Percentiles rank a stretch among this genome's conserved stretches.
Evolutionary conservation across 768 basidiomycete genomes (phyloP).

Genomic region (Pleurotus cornucopiae): DNA sequence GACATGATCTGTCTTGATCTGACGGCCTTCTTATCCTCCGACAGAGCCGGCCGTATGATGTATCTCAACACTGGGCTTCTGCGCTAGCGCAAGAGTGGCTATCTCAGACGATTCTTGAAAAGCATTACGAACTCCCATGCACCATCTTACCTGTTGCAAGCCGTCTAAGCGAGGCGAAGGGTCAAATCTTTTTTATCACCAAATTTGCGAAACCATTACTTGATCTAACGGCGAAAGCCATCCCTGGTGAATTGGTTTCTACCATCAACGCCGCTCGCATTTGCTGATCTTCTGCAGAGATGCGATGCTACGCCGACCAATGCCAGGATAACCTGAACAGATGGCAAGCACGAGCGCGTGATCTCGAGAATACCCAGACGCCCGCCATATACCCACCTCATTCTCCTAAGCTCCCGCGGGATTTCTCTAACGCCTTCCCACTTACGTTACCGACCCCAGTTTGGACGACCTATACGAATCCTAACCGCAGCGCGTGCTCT

Average conservation of each 20-base stretch:
- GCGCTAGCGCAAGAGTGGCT: conserved; percentile 90
- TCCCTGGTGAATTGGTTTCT: conserved; percentile 55
- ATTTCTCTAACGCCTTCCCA: conserved; percentile 32
- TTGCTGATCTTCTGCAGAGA: conserved; percentile 39
- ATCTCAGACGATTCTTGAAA: conserved; percentile 83
- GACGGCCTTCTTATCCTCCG: conserved; percentile 3
- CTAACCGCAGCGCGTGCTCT: no score
- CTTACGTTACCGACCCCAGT: conserved; percentile 27
- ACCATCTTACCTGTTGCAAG: conserved; percentile 43
- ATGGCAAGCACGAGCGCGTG: conserved; percentile 57
- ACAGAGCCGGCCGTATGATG: conserved; percentile 88
- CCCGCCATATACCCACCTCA: conserved; percentile 55
- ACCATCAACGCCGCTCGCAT: neutral
- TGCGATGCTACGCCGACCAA: conserved; percentile 60
- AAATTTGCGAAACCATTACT: conserved; percentile 82
- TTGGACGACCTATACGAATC: conserved; percentile 4
- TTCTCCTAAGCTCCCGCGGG: conserved; percentile 33
- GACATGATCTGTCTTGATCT: conserved; percentile 2
- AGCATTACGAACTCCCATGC: conserved; percentile 65
- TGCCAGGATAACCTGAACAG: conserved; percentile 65
- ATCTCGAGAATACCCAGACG: conserved; percentile 34
- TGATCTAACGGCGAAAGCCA: conserved; percentile 62
- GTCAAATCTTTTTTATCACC: conserved; percentile 87
- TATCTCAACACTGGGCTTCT: conserved; percentile 89
- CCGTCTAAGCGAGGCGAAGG: conserved; percentile 63